Conservation (phyloP, 177 flowering plant genomes). For the Tripterygium wilfordii region DNA sequence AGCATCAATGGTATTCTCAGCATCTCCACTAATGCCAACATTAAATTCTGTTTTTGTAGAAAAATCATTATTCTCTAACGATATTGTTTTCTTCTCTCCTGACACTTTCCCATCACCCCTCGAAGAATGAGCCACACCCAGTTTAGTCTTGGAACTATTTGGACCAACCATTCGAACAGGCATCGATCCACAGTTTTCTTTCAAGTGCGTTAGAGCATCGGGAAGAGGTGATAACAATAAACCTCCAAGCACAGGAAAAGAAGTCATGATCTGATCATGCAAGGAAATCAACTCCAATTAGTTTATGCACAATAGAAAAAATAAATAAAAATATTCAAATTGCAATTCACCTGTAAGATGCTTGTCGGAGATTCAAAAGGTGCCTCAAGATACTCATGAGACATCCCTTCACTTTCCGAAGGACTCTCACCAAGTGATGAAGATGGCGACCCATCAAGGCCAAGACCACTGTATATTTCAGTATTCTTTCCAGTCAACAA, state of each 20-base stretch:
- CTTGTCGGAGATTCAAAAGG: constrained; percentile 53
- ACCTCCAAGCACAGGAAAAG: constrained; percentile 39
- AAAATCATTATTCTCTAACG: constrained; percentile 21
- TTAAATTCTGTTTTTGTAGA: constrained; percentile 25
- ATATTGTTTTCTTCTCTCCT: constrained; percentile 35
- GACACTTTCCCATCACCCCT: constrained; percentile 25
- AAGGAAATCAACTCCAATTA: constrained; percentile 10
- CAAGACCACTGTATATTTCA: constrained; percentile 82
- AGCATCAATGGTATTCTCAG: constrained; percentile 7
- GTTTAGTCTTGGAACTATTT: constrained; percentile 15
- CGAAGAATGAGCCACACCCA: constrained; percentile 20
- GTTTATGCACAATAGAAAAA: constrained; percentile 2
- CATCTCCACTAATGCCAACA: constrained; percentile 18
- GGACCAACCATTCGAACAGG: constrained; percentile 21
- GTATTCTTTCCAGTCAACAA: constrained; percentile 47
- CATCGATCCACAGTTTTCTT: constrained; percentile 19
- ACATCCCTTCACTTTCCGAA: constrained; percentile 44
- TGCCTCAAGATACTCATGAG: constrained; percentile 23
- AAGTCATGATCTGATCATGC: constrained; percentile 64
- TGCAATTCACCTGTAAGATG: constrained; percentile 55
- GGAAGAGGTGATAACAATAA: constrained; percentile 70
- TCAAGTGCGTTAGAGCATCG: constrained; percentile 43
- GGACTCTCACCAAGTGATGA: constrained; percentile 64
- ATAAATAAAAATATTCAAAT: constrained; percentile 2
- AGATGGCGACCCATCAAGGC: constrained; percentile 78